Evolutionary conservation across 2,329 filamentous ascomycete genomes (phyloP).

Genomic region (Orbilia blumenaviensis): DNA sequence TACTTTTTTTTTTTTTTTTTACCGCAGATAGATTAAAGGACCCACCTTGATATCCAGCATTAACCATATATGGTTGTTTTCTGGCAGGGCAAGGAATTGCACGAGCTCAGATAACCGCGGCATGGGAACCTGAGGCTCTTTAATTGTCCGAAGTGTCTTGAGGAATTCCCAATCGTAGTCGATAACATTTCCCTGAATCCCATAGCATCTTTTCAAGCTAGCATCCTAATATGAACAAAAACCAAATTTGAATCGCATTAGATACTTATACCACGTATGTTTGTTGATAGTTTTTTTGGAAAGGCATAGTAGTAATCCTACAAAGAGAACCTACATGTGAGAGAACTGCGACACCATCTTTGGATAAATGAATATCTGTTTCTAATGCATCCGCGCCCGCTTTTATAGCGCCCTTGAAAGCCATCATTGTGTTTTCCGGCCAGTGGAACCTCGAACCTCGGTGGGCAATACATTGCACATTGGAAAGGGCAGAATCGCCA

Average conservation of each 20-base stretch:
- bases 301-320: not conserved
- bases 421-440: conserved; percentile 86
- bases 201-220: conserved; percentile 82
- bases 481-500: conserved; percentile 19
- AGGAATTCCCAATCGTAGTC: conserved; percentile 82
- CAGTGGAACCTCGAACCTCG: conserved; percentile 48
- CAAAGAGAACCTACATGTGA: conserved; percentile 71
- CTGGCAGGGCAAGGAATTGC: conserved; percentile 73
- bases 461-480: conserved; percentile 49
- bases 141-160: conserved; percentile 72
- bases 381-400: conserved; percentile 83
- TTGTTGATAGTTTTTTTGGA: no score
- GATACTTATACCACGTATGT: not conserved
- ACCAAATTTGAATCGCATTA: not conserved
- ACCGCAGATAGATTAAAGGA: not conserved
- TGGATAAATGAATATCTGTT: conserved; percentile 84
- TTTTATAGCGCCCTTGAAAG: conserved; percentile 77
- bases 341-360: conserved; percentile 83
- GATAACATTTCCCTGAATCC: conserved; percentile 74
- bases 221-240: conserved; percentile 69
- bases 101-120: conserved; percentile 78
- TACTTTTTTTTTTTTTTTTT: not conserved
- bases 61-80: conserved; percentile 76
- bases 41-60: conserved; percentile 86
- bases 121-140: conserved; percentile 75